A percentile compares a stretch with the other conserved stretches of the same genome.
Evolutionary conservation across 2,329 filamentous ascomycete genomes (phyloP).

Genomic region (Decorospora gaudefroyi): DNA sequence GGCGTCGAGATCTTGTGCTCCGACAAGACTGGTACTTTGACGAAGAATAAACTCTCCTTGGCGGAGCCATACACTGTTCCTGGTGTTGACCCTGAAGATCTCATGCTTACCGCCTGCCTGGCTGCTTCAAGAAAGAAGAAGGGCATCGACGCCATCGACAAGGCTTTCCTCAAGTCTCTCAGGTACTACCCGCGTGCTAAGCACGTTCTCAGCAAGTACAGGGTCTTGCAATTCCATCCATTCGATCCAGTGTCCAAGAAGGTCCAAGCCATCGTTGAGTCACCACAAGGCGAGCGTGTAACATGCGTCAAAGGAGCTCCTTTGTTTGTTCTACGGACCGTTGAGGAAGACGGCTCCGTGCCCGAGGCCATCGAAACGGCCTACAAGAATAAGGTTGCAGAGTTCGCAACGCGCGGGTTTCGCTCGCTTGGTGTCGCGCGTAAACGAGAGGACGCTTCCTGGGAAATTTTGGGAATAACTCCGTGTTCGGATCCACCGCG

Average conservation of each 20-base stretch:
- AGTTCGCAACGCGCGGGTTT: slow-evolving; percentile 91
- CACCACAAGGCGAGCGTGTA: slow-evolving; percentile 80
- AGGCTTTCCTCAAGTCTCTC: slow-evolving; percentile 87
- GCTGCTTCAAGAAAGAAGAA: slow-evolving; percentile 93
- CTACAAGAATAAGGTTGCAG: slow-evolving; percentile 91
- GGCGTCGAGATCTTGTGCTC: slow-evolving; percentile 94
- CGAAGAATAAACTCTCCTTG: slow-evolving; percentile 91
- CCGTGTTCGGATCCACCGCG: slow-evolving; percentile 90
- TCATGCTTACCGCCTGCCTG: slow-evolving; percentile 89
- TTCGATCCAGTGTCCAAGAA: slow-evolving; percentile 96
- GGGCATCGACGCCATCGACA: slow-evolving; percentile 93
- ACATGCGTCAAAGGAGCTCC: slow-evolving; percentile 91
- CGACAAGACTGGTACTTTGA: slow-evolving; percentile 91
- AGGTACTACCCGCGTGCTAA: slow-evolving; percentile 83
- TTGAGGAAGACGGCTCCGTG: slow-evolving; percentile 82
- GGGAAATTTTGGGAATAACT: slow-evolving; percentile 95
- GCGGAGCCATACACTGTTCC: slow-evolving; percentile 81
- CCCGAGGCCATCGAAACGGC: slow-evolving; percentile 75
- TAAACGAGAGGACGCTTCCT: slow-evolving; percentile 78
- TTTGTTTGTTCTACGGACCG: slow-evolving; percentile 82
- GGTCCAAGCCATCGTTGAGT: slow-evolving; percentile 81
- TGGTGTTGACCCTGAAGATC: slow-evolving; percentile 81
- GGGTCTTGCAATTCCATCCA: slow-evolving; percentile 80
- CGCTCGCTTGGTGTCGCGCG: slow-evolving; percentile 91
- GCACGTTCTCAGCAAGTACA: slow-evolving; percentile 78